Percentiles rank a stretch among this genome's conserved stretches.
Evolutionary conservation across 345 rosid genomes (phyloP).

Genomic region (Camelina sativa): DNA sequence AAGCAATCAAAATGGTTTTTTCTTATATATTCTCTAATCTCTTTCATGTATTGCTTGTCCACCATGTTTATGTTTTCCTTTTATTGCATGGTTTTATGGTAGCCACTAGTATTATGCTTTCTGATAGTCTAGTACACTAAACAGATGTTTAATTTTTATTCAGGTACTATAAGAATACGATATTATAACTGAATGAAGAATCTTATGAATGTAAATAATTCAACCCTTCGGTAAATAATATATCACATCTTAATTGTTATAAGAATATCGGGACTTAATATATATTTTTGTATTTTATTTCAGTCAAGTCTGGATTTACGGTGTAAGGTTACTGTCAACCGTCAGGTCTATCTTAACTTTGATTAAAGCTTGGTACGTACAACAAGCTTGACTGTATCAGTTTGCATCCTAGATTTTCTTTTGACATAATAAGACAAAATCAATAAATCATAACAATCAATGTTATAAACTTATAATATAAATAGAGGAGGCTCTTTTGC

Average conservation of each 20-base stretch:
- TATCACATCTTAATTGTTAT: not conserved
- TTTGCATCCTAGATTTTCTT: not conserved
- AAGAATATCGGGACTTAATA: not conserved
- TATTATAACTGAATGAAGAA: not conserved
- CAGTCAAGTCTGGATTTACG: not conserved
- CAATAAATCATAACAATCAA: not conserved
- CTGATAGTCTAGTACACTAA: not conserved
- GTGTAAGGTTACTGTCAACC: not conserved
- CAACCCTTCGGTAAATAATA: not conserved
- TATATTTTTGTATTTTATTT: not conserved
- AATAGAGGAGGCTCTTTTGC: not conserved
- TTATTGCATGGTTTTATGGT: slow-evolving; percentile 24
- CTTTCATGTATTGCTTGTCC: slow-evolving; percentile 22
- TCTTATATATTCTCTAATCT: slow-evolving; percentile 35
- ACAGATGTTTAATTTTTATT: not conserved
- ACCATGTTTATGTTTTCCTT: slow-evolving; percentile 23
- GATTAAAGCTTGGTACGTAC: slow-evolving; percentile 3
- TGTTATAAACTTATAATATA: not conserved
- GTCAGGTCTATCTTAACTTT: not conserved
- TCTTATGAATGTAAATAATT: not conserved
- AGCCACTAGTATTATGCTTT: not conserved
- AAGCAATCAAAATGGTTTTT: slow-evolving; percentile 36
- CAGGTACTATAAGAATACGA: not conserved
- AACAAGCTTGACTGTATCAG: not conserved
- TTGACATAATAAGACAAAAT: slow-evolving; percentile 9